Percentiles rank a stretch among this genome's conserved stretches.
Conservation (phyloP, 306 rosid genomes). For the Dalbergia cultrata region DNA sequence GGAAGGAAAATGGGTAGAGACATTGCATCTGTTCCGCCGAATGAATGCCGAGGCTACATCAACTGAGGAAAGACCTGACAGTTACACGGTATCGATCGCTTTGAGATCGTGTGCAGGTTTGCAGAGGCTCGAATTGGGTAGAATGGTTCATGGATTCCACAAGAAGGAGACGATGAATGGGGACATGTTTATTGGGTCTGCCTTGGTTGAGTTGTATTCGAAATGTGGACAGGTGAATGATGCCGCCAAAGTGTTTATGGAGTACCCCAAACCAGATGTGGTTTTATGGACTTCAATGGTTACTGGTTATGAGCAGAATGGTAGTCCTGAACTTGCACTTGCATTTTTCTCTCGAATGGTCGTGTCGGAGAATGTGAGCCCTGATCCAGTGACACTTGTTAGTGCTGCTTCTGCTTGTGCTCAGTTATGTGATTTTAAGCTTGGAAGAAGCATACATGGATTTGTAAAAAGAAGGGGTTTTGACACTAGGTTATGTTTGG, state of each 20-base stretch:
- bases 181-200: constrained; percentile 80
- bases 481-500: constrained; percentile 56
- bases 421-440: constrained; percentile 57
- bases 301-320: constrained; percentile 74
- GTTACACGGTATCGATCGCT: constrained; percentile 65
- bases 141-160: constrained; percentile 68
- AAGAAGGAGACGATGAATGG: constrained; percentile 55
- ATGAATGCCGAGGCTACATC: constrained; percentile 54
- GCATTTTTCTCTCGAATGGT: constrained; percentile 67
- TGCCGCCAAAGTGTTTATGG: constrained; percentile 64
- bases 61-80: constrained; percentile 61
- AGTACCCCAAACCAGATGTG: constrained; percentile 68
- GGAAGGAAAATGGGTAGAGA: constrained; percentile 62
- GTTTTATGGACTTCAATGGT: constrained; percentile 78
- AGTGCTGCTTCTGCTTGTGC: constrained; percentile 78
- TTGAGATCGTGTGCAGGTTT: constrained; percentile 71
- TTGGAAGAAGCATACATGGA: constrained; percentile 73
- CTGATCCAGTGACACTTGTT: constrained; percentile 75
- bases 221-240: constrained; percentile 74
- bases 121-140: constrained; percentile 57
- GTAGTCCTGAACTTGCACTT: constrained; percentile 63
- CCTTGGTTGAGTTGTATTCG: constrained; percentile 68
- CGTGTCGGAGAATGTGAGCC: constrained; percentile 46
- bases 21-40: constrained; percentile 56
- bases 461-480: constrained; percentile 63